Conservation (phyloP, 2,329 filamentous ascomycete species). For the Hypomyces perniciosus region DNA sequence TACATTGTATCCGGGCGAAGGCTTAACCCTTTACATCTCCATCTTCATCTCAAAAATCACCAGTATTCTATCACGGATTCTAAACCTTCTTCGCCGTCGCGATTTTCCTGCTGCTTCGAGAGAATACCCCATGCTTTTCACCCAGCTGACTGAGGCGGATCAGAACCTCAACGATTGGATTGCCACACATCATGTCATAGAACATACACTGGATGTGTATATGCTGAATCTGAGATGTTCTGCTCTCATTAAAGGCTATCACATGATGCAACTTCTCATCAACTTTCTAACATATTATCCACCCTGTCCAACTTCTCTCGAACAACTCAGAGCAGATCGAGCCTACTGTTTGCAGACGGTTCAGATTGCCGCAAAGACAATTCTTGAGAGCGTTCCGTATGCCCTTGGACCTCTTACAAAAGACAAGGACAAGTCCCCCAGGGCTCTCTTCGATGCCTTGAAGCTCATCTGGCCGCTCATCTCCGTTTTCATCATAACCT, state of each 20-base stretch:
- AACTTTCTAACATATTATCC: slow-evolving; percentile 32
- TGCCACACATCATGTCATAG: slow-evolving; percentile 3
- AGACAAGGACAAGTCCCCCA: slow-evolving; percentile 24
- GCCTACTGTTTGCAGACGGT: slow-evolving; percentile 22
- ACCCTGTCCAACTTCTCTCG: slow-evolving; percentile 17
- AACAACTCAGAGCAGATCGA: slow-evolving; percentile 24
- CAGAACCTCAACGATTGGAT: slow-evolving; percentile 16
- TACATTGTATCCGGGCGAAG: slow-evolving; percentile 21
- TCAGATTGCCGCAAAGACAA: slow-evolving; percentile 22
- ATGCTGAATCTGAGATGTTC: slow-evolving; percentile 29
- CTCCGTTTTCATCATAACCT: slow-evolving; percentile 23
- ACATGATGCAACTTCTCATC: slow-evolving; percentile 25
- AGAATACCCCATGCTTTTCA: slow-evolving; percentile 22
- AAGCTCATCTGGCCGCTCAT: slow-evolving; percentile 35
- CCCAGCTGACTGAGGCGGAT: slow-evolving; percentile 22
- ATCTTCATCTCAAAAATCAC: slow-evolving; percentile 24
- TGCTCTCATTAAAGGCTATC: slow-evolving; percentile 30
- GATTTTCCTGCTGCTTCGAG: slow-evolving; percentile 24
- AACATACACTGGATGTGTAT: slow-evolving; percentile 22
- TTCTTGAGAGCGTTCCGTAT: slow-evolving; percentile 23
- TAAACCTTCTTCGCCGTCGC: slow-evolving; percentile 20
- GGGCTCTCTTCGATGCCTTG: slow-evolving; percentile 31
- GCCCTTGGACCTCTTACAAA: slow-evolving; percentile 21
- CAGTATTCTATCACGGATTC: slow-evolving; percentile 22
- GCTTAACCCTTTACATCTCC: slow-evolving; percentile 22